Evolutionary conservation across 495 filamentous ascomycete genomes (phyloP), one percentile per base, ranked within the genome.

Genomic region (Annulohypoxylon nitens): DNA sequence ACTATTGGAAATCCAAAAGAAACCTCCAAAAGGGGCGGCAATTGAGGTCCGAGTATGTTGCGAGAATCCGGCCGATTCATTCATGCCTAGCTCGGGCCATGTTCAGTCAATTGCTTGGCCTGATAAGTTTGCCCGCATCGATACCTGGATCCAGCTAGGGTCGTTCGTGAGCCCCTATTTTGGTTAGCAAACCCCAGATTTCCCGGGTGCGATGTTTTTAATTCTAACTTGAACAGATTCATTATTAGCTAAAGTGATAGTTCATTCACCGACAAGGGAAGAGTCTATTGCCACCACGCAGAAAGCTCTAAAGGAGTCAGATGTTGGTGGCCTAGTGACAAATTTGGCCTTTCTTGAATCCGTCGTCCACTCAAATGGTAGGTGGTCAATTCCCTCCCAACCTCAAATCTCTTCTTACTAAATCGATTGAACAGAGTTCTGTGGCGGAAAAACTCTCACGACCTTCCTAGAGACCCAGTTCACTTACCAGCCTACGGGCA

Each of bases 1-100:
- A 23, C 51, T 76, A 8, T 5, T 62, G 2, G 34, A 33, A 41
- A 53, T 75, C 18, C 62, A 61, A 37, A 45, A 18, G 9, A 47
- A 55, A 34, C 1, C 39, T 61, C 66, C 62, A 2, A 70, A 58
- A 8, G 76, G 60, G n/a, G 62, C 67, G 14, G 67, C 88, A 2
- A 90, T 91, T 37, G 89, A 91, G 78, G 86, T 81, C 20, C 80
- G 89, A 71, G 83, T 91, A 2, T 90, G 90, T 71, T 89, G 87
- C 8, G 89, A 91, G 66, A 88, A 88, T 61, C 88, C 89, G 5
- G 77, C 83, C 3, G 83, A 82, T 66, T 83, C 87, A 62, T 91
- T 86, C 76, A 80, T 83, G 11, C 89, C 89, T 8, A 85, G 83
- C 43, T 87, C 89, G 6, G 89, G 89, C 8, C 80, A 83, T 8